Base-by-base conservation (phyloP, 1,139 yeast genomes). In the Kazachstania sp. region DNA sequence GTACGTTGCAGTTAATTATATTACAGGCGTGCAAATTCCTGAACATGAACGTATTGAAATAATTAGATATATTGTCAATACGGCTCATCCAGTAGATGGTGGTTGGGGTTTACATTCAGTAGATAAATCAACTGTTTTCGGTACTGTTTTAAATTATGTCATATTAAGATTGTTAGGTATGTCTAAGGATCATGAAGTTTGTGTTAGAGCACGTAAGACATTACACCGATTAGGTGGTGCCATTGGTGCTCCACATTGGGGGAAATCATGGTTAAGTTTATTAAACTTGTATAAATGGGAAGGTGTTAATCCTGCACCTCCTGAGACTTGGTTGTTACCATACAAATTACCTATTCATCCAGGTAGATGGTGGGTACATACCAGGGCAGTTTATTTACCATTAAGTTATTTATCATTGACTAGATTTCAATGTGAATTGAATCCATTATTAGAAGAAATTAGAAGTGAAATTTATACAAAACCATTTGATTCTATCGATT, bases 301-400 rank as follows among this genome's bases (percentile, higher is more conserved):
- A 54, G 98, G 98, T 44, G 96, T 92, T 6, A 94, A 94, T 57
- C 98, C 99, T 2, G 95, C 96, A 1, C 98, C 98, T 2, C 94
- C 97, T 1, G 99, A 94, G 64, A 69, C 90, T 45, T 94, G 96
- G 95, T 69, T 84, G 54, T 67, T 92, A 43, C 99, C 98, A 1
- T 86, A 87, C 54, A 63, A 73, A 45, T 58, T 83, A 2, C 95
- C 96, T 0, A 72, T 88, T 38, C 98, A 92, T 63, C 98, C 99
- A 1, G 95, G 92, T 29, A 77, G 87, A 61, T 94, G 97, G 98
- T 94, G 99, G 99, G 97, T 92, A 29, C 99, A 94, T 61, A 92
- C 97, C 0, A 71, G 99, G 49, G 96, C 95, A 1, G 87, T 94
- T 32, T 92, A 90, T 60, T 68, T 86, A 41, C 95, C 97, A 0